These are phyloP conservation scores for Digitaria exilis DNA, from an alignment of 202 grass and related monocot genomes.

Conservation along the genomic window DNA sequence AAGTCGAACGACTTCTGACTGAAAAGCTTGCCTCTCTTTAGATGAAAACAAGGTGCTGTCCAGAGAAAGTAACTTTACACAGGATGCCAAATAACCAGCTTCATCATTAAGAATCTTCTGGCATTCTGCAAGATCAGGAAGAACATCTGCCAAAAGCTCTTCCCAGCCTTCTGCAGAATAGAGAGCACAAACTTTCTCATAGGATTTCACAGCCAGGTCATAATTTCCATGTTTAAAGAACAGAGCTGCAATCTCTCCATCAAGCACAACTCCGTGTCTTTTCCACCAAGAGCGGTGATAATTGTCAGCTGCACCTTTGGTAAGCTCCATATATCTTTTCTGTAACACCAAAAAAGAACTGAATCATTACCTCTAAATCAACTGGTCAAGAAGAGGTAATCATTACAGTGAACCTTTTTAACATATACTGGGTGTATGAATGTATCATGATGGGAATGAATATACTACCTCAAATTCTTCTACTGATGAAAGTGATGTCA, in stretches of 20 bases:
- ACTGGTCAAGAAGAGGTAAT: background rate
- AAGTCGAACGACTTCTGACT: slow-evolving; percentile 91
- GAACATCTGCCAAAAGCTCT: slow-evolving; percentile 87
- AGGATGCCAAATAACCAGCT: slow-evolving; percentile 88
- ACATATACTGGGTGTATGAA: background rate
- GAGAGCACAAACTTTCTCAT: slow-evolving; percentile 94
- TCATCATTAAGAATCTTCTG: slow-evolving; percentile 96
- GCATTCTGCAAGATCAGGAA: slow-evolving; percentile 95
- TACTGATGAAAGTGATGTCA: slow-evolving; percentile 84
- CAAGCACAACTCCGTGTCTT: slow-evolving; percentile 97
- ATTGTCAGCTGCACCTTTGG: slow-evolving; percentile 96
- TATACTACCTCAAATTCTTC: slow-evolving; percentile 86
- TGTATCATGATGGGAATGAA: slow-evolving; percentile 24
- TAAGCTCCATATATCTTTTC: slow-evolving; percentile 98
- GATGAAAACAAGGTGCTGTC: slow-evolving; percentile 80
- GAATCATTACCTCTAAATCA: slow-evolving; percentile 21
- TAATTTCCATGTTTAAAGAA: slow-evolving; percentile 90
- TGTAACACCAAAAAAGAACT: slow-evolving; percentile 47
- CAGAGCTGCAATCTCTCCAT: slow-evolving; percentile 96
- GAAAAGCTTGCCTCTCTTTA: slow-evolving; percentile 91
- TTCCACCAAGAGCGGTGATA: slow-evolving; percentile 99
- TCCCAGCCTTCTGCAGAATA: slow-evolving; percentile 98
- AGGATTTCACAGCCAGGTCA: slow-evolving; percentile 93
- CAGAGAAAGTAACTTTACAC: slow-evolving; percentile 89
- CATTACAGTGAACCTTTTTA: background rate